These are phyloP conservation scores for Penicillium sp. DNA, from an alignment of 2,329 filamentous ascomycete genomes.

Conservation along the genomic window DNA sequence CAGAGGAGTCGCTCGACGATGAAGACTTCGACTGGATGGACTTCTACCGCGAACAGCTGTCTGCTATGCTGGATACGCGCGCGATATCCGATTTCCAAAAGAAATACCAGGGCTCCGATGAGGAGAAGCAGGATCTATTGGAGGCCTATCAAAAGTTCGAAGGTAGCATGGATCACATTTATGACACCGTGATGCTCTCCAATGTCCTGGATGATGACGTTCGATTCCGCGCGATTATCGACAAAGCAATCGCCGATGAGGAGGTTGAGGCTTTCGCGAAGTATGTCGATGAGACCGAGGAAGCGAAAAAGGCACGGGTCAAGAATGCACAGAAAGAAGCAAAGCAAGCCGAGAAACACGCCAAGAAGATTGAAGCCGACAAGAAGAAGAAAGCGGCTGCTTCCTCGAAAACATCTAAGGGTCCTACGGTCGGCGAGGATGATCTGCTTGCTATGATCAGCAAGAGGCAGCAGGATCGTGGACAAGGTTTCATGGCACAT, in stretches of 20 bases:
- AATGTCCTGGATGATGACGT: constrained; percentile 80
- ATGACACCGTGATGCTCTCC: constrained; percentile 82
- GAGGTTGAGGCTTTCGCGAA: constrained; percentile 65
- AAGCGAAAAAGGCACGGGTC: constrained; percentile 57
- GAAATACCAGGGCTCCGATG: constrained; percentile 79
- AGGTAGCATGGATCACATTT: constrained; percentile 75
- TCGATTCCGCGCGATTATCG: constrained; percentile 76
- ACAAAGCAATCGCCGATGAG: constrained; percentile 70
- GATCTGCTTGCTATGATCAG: constrained; percentile 72
- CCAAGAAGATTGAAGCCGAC: constrained; percentile 71
- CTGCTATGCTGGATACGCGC: constrained; percentile 69
- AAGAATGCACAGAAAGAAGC: constrained; percentile 66
- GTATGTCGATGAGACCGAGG: constrained; percentile 73
- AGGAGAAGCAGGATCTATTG: constrained; percentile 78
- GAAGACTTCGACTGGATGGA: constrained; percentile 84
- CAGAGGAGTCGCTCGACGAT: constrained; percentile 72
- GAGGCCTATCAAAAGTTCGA: constrained; percentile 69
- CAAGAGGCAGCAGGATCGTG: constrained; percentile 64
- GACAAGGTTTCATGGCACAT: constrained; percentile 64
- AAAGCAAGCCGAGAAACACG: constrained; percentile 70
- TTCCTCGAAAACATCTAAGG: constrained; percentile 32
- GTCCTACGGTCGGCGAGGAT: constrained; percentile 34
- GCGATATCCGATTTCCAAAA: constrained; percentile 72
- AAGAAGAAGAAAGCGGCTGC: constrained; percentile 59
- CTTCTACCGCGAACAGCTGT: constrained; percentile 84